Evolutionary conservation across 2,329 filamentous ascomycete species (phyloP), one percentile per base, ranked within the genome.

Genomic region (Colletotrichum magnum): DNA sequence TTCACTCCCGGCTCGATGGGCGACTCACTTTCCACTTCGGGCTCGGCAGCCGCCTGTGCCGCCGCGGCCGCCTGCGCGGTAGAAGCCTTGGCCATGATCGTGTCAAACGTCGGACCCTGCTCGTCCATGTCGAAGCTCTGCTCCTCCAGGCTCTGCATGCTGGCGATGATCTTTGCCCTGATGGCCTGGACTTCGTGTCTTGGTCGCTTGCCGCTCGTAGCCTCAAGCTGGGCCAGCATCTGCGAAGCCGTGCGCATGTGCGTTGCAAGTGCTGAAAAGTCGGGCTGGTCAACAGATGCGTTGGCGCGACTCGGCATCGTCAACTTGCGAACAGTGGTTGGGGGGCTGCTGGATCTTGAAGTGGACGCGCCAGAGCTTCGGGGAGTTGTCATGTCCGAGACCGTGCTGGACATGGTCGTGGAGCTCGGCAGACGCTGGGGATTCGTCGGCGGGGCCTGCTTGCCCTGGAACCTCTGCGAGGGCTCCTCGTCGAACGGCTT

Each of bases 161-260:
- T 95, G 3, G 93, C 93, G 74, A 96, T 96, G 72, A 96, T 96
- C 80, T 94, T 94, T 48, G 93, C 90, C 73, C 94, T 88, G 78
- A 96, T 96, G 7, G 93, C 92, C 18, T 93, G 93, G 5, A 96
- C 93, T 79, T 96, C 93, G 36, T 90, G 89, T 76, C 89, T 92
- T 1, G 93, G 93, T 41, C 93, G 86, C 80, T 95, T 96, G 32
- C 93, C 92, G 72, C 92, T 92, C 24, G 92, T 95, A 2, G 92
- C 89, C 68, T 96, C 93, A 10, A 96, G 85, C 75, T 96, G 93
- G 15, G 93, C 92, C 51, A 96, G 84, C 93, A 96, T 96, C 78
- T 95, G 93, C 15, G 93, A 94, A 4, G 93, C 93, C 4, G 93
- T 94, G 21, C 93, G 89, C 93, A 96, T 96, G 78, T 96, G 93